Base-by-base conservation (phyloP, 1,284 basidiomycete genomes). In the Cryptococcus deneoformans region DNA sequence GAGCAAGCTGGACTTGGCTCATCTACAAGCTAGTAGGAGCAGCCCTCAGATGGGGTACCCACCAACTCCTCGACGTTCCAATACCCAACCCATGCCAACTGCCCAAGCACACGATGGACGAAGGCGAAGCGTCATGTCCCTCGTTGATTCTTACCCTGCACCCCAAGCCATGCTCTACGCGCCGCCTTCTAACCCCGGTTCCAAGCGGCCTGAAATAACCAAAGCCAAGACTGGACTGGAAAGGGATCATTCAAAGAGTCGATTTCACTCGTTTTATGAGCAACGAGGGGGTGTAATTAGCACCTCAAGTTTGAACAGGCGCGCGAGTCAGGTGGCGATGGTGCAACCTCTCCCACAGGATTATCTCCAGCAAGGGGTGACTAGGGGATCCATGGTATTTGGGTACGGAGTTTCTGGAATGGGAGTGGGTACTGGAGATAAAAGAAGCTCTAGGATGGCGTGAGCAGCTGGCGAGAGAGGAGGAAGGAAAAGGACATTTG, bases 251-350 rank as follows among this genome's bases (percentile, higher is more conserved):
- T 1, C 46, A 9, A 9, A n/a, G 16, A 38, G 35, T 40, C n/a
- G 56, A 42, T 63, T 55, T 35, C 55, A 51, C 20, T 60, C 57
- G 12, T 63, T 63, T 49, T 63, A 63, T 36, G 61, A 63, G 37
- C 58, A 61, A 37, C 40, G 47, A 34, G 52, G 53, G 11, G 53
- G 37, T 2, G 51, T 50, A n/a, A 46, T 39, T 16, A 57, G 52
- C 36, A 45, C 52, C 20, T 40, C 49, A 3, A 52, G 46, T 29
- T 51, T 60, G 40, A 10, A 42, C 46, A 34, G 34, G 29, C 29
- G 34, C 29, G 49, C 36, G 36, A 34, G 12, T 38, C 39, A 11
- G n/a, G 36, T 34, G 24, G n/a, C 37, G 37, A 11, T 39, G 29
- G 16, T 11, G 14, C n/a, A 10, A 7, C 36, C 49, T 11, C 48